Evolutionary conservation across 1,139 yeast genomes (phyloP).

Genomic region (Petasospora fabianii): DNA sequence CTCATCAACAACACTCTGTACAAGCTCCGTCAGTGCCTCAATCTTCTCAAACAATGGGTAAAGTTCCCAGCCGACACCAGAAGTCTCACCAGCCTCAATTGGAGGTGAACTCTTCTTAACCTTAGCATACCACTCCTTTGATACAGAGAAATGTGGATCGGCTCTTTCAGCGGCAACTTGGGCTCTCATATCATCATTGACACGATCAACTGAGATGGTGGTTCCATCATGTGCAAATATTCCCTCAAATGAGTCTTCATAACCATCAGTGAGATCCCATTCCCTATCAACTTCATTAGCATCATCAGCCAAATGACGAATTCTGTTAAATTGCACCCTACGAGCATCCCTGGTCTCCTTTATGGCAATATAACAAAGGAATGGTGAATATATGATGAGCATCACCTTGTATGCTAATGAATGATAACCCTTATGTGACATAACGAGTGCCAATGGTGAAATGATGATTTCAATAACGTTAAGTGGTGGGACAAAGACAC

Average conservation of each 20-base stretch:
- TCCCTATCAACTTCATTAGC: conserved; percentile 76
- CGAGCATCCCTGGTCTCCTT: conserved; percentile 65
- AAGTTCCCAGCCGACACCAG: conserved; percentile 66
- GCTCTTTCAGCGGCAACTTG: conserved; percentile 64
- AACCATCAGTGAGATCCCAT: conserved; percentile 85
- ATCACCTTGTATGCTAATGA: conserved; percentile 49
- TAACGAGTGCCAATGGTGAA: conserved; percentile 32
- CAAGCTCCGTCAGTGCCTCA: conserved; percentile 31
- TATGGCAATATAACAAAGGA: conserved; percentile 54
- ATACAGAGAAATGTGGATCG: conserved; percentile 65
- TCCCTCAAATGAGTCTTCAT: conserved; percentile 40
- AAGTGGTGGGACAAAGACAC: conserved; percentile 83
- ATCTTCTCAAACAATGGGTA: conserved; percentile 47
- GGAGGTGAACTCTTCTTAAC: conserved; percentile 54
- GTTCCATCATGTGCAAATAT: conserved; percentile 27
- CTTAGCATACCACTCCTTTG: conserved; percentile 46
- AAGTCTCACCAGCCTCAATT: conserved; percentile 47
- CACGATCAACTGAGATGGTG: conserved; percentile 11
- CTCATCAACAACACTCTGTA: conserved; percentile 24
- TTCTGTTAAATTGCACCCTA: conserved; percentile 68
- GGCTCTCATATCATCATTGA: conserved; percentile 37
- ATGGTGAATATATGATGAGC: conserved; percentile 66
- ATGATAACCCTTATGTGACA: conserved; percentile 28
- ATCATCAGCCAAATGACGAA: conserved; percentile 66
- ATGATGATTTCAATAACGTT: conserved; percentile 64